Base-by-base conservation (phyloP, 2,329 filamentous ascomycete genomes). In the Annulohypoxylon truncatum region DNA sequence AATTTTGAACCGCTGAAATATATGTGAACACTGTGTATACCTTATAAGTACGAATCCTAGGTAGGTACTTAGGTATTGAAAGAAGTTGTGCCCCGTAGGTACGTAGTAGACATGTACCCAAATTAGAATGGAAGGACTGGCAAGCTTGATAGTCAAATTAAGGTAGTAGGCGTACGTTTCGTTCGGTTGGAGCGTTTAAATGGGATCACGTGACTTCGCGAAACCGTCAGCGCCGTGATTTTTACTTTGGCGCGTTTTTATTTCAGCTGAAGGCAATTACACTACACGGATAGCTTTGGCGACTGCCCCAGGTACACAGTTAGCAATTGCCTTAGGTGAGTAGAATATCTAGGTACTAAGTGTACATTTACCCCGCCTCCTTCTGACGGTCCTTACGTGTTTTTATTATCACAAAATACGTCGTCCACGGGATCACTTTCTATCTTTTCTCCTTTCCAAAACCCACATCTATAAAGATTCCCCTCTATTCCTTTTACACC, bases 181-280 rank as follows among this genome's bases (percentile, higher is more conserved):
- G 13, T 12, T 56, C 26, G 35, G 33, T 50, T 28, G n/a, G 35
- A 54, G 26, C 9, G n/a, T 60, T 67, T 54, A 61, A 64, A 51
- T 28, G 18, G 15, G 33, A 12, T 12, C 73, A 75, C 72, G 72
- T 75, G 73, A 74, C 56, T 58, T 70, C 71, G 73, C 69, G 72
- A 54, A 63, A 35, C 31, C 7, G 38, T 50, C 38, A 20, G 22
- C 55, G 20, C 47, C 44, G 35, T 15, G 40, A 26, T 58, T 48
- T 48, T 65, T 20, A 53, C 55, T 59, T 42, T 22, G 42, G 67
- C 68, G 71, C 71, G 71, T 74, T 46, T 28, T 22, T 10, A 20
- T 57, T 31, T 24, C 26, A 40, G 13, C 40, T 47, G 9, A 28
- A 15, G 31, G 15, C 38, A 50, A 42, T 10, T 50, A 42, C 33